A percentile compares a stretch with the other conserved stretches of the same genome.
phyloP scores from a whole-genome alignment of 768 basidiomycete genomes.

The Mycena olivaceomarginata region DNA sequence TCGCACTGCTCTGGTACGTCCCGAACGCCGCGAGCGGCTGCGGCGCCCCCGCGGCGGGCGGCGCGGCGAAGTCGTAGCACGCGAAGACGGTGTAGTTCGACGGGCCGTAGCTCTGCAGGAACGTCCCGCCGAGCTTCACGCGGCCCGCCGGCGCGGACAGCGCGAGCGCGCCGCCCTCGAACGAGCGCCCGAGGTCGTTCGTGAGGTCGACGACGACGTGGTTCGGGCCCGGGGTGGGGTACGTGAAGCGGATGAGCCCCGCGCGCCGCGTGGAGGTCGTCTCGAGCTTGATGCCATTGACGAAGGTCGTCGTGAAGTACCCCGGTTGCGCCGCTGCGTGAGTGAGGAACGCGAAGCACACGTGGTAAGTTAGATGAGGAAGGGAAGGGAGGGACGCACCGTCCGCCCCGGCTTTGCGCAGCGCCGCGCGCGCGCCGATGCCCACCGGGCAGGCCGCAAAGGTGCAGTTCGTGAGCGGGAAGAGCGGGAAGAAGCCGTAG shows the following conservation, averaged over 20 bases:
- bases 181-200: constrained; percentile 68
- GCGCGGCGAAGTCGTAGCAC: constrained; percentile 67
- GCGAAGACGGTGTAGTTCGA: constrained; percentile 69
- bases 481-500: constrained; percentile 71
- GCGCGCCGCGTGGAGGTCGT: constrained; percentile 77
- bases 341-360: neutral
- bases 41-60: constrained; percentile 40
- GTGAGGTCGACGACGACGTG: constrained; percentile 70
- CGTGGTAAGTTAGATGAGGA: neutral
- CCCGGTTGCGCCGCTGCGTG: constrained; percentile 63
- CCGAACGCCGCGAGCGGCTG: constrained; percentile 56
- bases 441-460: constrained; percentile 66
- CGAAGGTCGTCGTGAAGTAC: constrained; percentile 69
- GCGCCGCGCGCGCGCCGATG: constrained; percentile 59
- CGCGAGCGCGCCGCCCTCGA: constrained; percentile 64
- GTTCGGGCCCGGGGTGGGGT: constrained; percentile 65
- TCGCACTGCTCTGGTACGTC: constrained; percentile 63
- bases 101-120: constrained; percentile 67
- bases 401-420: constrained; percentile 66
- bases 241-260: constrained; percentile 77
- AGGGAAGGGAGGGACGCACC: constrained; percentile 52
- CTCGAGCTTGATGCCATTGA: constrained; percentile 70
- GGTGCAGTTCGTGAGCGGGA: constrained; percentile 64
- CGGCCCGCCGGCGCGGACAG: constrained; percentile 54
- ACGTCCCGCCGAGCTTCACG: constrained; percentile 65